Evolutionary conservation across 345 rosid genomes (phyloP).

Genomic region (Sisymbrium altissimum): DNA sequence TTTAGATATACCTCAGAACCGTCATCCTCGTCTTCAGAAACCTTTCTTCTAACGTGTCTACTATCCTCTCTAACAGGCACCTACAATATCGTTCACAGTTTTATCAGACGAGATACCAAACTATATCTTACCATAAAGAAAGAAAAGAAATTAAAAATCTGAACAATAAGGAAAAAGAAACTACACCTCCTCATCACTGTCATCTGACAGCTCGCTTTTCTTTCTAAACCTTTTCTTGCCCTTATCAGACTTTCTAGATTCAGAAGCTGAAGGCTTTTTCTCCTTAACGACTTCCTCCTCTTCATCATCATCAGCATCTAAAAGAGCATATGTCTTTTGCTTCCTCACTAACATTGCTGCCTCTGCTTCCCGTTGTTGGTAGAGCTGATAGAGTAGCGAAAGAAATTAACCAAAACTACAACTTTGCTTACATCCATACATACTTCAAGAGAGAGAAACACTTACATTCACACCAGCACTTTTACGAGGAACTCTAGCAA

Average conservation of each 20-base stretch:
- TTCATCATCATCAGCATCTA: slow-evolving; percentile 77
- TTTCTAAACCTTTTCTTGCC: slow-evolving; percentile 77
- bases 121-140: slow-evolving; percentile 26
- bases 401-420: slow-evolving; percentile 8
- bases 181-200: slow-evolving; percentile 68
- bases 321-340: slow-evolving; percentile 57
- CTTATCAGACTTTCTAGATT: slow-evolving; percentile 43
- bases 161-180: slow-evolving; percentile 26
- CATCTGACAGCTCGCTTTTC: slow-evolving; percentile 66
- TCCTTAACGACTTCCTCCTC: slow-evolving; percentile 30
- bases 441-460: slow-evolving; percentile 32
- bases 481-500: slow-evolving; percentile 54
- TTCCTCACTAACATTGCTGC: slow-evolving; percentile 76
- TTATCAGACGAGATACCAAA: slow-evolving; percentile 16
- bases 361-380: slow-evolving; percentile 83
- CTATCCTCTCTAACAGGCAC: slow-evolving; percentile 42
- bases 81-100: slow-evolving; percentile 42
- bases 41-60: slow-evolving; percentile 56
- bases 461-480: slow-evolving; percentile 52
- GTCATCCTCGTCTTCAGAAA: slow-evolving; percentile 53
- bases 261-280: slow-evolving; percentile 41
- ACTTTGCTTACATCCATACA: neutral
- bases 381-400: slow-evolving; percentile 42
- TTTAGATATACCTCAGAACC: slow-evolving; percentile 67
- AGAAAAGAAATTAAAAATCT: slow-evolving; percentile 17